A percentile compares a stretch with the other conserved stretches of the same genome.
Evolutionary conservation across 1,284 basidiomycete species (phyloP).

Genomic region (Cryptococcus neoformans): DNA sequence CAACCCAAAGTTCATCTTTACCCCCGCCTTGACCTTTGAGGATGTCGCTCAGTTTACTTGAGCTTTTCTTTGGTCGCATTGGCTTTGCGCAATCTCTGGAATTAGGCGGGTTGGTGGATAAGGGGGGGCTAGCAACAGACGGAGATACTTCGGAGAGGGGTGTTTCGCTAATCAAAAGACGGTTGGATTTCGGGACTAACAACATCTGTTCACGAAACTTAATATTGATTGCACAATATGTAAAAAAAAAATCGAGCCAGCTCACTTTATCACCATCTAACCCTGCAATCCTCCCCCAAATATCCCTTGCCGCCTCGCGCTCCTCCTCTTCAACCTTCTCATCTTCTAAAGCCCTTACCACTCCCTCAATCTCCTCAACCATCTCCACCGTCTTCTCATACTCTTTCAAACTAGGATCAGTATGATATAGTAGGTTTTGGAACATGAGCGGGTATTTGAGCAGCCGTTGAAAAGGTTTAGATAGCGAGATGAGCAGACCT

Average conservation of each 20-base stretch:
- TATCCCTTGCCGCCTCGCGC: slow-evolving; percentile 88
- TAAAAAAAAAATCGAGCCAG: neutral
- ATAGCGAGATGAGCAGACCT: slow-evolving; percentile 83
- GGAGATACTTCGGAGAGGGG: slow-evolving; percentile 48
- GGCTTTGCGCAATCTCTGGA: slow-evolving; percentile 44
- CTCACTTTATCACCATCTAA: slow-evolving; percentile 73
- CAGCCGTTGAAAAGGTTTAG: slow-evolving; percentile 94
- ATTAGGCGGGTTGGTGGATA: slow-evolving; percentile 48
- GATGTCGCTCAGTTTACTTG: slow-evolving; percentile 75
- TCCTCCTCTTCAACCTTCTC: slow-evolving; percentile 96
- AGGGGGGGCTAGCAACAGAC: slow-evolving; percentile 14
- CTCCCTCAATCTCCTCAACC: slow-evolving; percentile 94
- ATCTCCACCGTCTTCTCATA: slow-evolving; percentile 94
- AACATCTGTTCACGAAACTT: slow-evolving; percentile 51
- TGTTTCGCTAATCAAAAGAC: slow-evolving; percentile 81
- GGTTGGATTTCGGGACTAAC: slow-evolving; percentile 81
- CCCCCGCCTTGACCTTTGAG: slow-evolving; percentile 49
- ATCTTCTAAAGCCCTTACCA: slow-evolving; percentile 94
- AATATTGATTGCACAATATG: neutral
- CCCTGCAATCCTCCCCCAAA: slow-evolving; percentile 92
- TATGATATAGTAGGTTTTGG: slow-evolving; percentile 92
- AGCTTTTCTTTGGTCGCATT: slow-evolving; percentile 64
- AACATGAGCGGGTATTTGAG: slow-evolving; percentile 97
- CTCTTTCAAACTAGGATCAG: slow-evolving; percentile 94
- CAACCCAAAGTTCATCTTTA: slow-evolving; percentile 87